phyloP scores from a whole-genome alignment of 83 land plant species.

The Picea mariana region DNA sequence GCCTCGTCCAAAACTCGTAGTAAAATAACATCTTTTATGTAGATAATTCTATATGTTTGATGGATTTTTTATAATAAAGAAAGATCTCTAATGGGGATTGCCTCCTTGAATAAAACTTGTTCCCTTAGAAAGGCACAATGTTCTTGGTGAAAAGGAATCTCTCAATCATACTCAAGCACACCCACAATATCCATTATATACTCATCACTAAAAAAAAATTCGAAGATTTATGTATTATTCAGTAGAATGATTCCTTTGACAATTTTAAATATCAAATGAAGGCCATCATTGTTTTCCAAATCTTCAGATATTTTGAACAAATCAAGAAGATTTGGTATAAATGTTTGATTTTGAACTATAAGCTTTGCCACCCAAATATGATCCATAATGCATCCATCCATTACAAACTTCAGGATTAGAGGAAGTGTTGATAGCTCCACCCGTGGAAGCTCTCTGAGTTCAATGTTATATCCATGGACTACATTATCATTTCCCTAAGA shows the following conservation, averaged over 20 bases:
- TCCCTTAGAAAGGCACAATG: conserved; percentile 83
- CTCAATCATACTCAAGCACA: conserved; percentile 60
- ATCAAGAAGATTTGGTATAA: conserved; percentile 76
- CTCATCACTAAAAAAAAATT: too few relatives aligned
- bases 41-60: conserved; percentile 92
- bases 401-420: too few relatives aligned
- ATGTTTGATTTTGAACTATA: conserved; percentile 60
- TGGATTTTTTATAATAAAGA: conserved; percentile 84
- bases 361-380: too few relatives aligned
- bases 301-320: conserved; percentile 86
- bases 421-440: too few relatives aligned
- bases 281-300: conserved; percentile 70
- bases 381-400: too few relatives aligned
- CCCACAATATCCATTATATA: too few relatives aligned
- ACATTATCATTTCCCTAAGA: too few relatives aligned
- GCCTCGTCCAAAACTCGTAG: conserved; percentile 88
- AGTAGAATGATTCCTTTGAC: conserved; percentile 60
- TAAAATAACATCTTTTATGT: conserved; percentile 95
- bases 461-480: too few relatives aligned
- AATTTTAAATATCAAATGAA: conserved; percentile 85
- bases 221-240: too few relatives aligned
- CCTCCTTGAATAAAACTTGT: conserved; percentile 96
- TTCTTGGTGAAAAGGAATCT: conserved; percentile 52
- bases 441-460: too few relatives aligned
- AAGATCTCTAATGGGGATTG: conserved; percentile 76